Evolutionary conservation across 139 green algal genomes (phyloP).

Genomic region (Coelastrella sp.): DNA sequence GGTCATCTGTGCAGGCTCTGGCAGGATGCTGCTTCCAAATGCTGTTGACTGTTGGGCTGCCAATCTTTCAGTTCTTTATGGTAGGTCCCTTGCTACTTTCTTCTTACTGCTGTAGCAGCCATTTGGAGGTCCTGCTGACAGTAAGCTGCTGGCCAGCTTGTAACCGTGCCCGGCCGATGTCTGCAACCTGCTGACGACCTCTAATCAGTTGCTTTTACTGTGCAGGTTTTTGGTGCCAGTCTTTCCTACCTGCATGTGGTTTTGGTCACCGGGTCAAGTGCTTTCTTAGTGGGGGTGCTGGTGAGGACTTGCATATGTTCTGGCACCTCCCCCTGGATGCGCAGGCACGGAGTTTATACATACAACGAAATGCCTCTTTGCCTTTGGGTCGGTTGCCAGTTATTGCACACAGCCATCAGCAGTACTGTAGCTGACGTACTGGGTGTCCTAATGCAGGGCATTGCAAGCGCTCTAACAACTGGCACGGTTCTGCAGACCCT

Average conservation of each 20-base stretch:
- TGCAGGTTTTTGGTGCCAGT: constrained; percentile 11
- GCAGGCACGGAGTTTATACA: neutral
- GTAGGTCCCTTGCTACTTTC: neutral
- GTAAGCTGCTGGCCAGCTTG: too few relatives aligned
- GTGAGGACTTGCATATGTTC: neutral
- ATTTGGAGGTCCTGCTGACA: too few relatives aligned
- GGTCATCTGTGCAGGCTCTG: constrained; percentile 75
- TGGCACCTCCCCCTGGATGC: neutral
- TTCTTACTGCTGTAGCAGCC: too few relatives aligned
- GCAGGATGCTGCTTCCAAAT: constrained; percentile 51
- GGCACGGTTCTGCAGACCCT: neutral
- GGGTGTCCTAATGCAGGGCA: neutral
- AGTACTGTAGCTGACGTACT: too few relatives aligned
- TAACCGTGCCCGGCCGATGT: too few relatives aligned
- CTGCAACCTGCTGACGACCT: too few relatives aligned
- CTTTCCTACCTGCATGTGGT: neutral
- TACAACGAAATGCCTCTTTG: neutral
- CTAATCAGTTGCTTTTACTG: neutral
- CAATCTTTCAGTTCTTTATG: constrained; percentile 32
- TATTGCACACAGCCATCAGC: too few relatives aligned
- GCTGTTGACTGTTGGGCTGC: constrained; percentile 1
- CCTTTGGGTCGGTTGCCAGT: too few relatives aligned
- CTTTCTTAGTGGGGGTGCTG: neutral
- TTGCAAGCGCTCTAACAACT: neutral
- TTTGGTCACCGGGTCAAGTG: constrained; percentile 2